Evolutionary conservation across 768 basidiomycete genomes (phyloP), one percentile per base, ranked within the genome.

Genomic region (Roridomyces roridus): DNA sequence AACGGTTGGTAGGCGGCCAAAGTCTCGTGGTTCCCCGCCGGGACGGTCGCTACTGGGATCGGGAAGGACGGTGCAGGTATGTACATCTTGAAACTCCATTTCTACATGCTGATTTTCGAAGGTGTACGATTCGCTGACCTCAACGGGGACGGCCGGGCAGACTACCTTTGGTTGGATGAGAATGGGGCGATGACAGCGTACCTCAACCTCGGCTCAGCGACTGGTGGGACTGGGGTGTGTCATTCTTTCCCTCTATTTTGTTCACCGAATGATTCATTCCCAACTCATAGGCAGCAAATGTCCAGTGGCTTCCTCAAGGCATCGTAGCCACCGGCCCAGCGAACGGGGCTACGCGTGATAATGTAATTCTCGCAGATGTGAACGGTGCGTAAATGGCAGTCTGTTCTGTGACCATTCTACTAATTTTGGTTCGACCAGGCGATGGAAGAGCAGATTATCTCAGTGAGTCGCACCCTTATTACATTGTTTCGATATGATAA

Each of bases 61-160:
- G 51, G 51, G 14, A 15, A 35, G 18, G 42, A 44, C 28, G 43
- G 51, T 9, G 17, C 42, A 21, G 51, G 51, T 51, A 42, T 24
- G 10, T 35, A n/a, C n/a, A n/a, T n/a, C n/a, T n/a, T n/a, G n/a
- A n/a, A n/a, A n/a, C n/a, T n/a, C n/a, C n/a, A n/a, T n/a, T n/a
- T n/a, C n/a, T n/a, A 34, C 10, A 34, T 34, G 31, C 15, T 14
- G 6, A 14, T 31, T 31, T 31, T 31, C 15, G 2, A 10, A 53
- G 51, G 51, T 29, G 51, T 53, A 28, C 44, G 51, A 7, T 53
- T 53, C 23, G 50, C 40, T 8, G 50, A 51, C 29, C 49, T 50
- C 23, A 50, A 42, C 37, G 36, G 47, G 18, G 50, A 51, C 25
- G 50, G 50, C 6, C 50, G 41, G 8, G 36, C 43, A 10, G 51